Percentiles rank a stretch among this genome's conserved stretches.
phyloP scores from a whole-genome alignment of 176 grass and related monocot genomes.

The Musa itinerans region DNA sequence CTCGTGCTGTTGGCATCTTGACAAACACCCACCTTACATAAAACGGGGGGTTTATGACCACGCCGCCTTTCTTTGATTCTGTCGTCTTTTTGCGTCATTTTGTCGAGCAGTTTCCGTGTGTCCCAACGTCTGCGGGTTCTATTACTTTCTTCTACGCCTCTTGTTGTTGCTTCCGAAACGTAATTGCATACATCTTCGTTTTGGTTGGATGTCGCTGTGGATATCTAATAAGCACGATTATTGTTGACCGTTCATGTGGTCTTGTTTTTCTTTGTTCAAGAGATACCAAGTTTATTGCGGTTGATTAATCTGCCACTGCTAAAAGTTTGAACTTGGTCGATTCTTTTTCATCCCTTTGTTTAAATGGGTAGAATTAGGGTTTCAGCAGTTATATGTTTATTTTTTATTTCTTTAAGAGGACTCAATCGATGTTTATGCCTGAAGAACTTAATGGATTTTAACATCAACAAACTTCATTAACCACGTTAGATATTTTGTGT shows the following conservation, averaged over 20 bases:
- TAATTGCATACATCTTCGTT: too few relatives aligned
- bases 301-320: not conserved
- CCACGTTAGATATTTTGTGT: not conserved
- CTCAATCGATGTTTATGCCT: too few relatives aligned
- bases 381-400: not conserved
- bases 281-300: not conserved
- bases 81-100: conserved; percentile 3
- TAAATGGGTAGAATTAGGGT: not conserved
- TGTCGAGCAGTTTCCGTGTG: not conserved
- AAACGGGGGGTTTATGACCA: not conserved
- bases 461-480: too few relatives aligned
- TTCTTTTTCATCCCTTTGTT: not conserved
- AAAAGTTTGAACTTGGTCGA: not conserved
- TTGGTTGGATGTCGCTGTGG: too few relatives aligned
- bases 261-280: not conserved
- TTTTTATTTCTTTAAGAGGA: too few relatives aligned
- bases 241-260: too few relatives aligned
- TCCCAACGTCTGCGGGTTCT: not conserved
- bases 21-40: not conserved
- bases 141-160: not conserved
- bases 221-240: too few relatives aligned
- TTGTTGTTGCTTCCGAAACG: not conserved
- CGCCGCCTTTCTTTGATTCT: not conserved
- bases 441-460: too few relatives aligned
- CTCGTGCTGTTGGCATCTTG: too few relatives aligned